Conservation (phyloP, 257 asterid genomes). For the Forsythia suspensa region DNA sequence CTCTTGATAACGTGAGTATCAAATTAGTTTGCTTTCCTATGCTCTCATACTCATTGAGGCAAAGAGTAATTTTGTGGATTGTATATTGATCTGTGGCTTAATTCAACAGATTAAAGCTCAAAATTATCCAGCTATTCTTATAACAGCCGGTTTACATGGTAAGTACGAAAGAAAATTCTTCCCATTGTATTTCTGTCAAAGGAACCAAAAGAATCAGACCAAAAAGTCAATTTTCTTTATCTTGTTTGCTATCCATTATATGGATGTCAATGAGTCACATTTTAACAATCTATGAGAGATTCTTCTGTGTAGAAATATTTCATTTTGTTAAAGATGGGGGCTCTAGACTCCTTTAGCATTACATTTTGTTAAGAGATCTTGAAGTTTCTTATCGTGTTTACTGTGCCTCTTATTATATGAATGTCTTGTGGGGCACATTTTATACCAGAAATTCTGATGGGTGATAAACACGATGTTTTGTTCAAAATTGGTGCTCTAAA, state of each 20-base stretch:
- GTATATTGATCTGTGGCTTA: conserved; percentile 18
- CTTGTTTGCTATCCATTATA: background rate
- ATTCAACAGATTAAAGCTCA: conserved; percentile 63
- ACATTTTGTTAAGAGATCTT: background rate
- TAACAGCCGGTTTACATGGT: conserved; percentile 94
- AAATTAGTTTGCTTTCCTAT: conserved; percentile 14
- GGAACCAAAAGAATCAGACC: background rate
- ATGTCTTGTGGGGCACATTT: background rate
- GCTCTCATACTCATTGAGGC: conserved; percentile 1
- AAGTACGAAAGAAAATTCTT: conserved; percentile 30
- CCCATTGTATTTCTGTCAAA: conserved; percentile 1
- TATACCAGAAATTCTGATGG: background rate
- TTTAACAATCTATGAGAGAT: background rate
- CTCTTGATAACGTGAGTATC: conserved; percentile 81
- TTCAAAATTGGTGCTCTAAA: background rate
- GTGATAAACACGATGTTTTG: background rate
- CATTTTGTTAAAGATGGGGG: background rate
- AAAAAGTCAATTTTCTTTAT: background rate
- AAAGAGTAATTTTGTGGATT: conserved; percentile 8
- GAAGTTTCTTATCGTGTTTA: background rate
- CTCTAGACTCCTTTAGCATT: background rate
- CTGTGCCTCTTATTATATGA: background rate
- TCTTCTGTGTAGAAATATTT: background rate
- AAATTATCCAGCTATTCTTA: conserved; percentile 80
- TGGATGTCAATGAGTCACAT: background rate